Evolutionary conservation across 768 basidiomycete genomes (phyloP).

Genomic region (Boletus eberwhitei): DNA sequence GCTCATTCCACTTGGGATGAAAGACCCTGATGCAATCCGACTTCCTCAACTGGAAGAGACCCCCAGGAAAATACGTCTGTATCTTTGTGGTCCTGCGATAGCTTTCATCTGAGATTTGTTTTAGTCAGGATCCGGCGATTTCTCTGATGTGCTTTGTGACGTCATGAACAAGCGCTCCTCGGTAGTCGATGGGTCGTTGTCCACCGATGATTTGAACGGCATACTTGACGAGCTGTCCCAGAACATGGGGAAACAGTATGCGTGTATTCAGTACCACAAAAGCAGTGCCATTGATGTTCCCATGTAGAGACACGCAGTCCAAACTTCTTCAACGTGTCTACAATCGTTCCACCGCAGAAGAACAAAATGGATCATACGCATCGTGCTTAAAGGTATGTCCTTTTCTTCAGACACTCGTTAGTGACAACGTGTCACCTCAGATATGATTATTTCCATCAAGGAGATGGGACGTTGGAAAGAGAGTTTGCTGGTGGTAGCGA

Average conservation of each 20-base stretch:
- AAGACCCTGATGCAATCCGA: conserved; percentile 77
- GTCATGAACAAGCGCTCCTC: conserved; percentile 84
- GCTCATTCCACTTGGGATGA: conserved; percentile 76
- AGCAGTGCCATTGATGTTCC: conserved; percentile 4
- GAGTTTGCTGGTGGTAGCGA: too few relatives aligned
- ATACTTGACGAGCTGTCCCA: conserved; percentile 74
- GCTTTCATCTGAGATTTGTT: not conserved
- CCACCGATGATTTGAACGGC: conserved; percentile 81
- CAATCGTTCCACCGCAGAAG: conserved; percentile 76
- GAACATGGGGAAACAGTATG: conserved; percentile 73
- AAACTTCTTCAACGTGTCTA: conserved; percentile 75
- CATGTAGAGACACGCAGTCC: conserved; percentile 66
- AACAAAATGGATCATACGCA: conserved; percentile 95
- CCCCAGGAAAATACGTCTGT: conserved; percentile 63
- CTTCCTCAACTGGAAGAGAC: conserved; percentile 90
- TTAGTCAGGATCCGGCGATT: conserved; percentile 79
- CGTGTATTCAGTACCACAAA: not conserved
- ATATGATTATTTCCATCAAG: conserved; percentile 89
- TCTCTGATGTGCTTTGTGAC: conserved; percentile 82
- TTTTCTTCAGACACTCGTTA: not conserved
- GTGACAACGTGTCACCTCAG: conserved; percentile 38
- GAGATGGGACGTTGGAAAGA: too few relatives aligned
- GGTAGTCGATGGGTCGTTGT: conserved; percentile 67
- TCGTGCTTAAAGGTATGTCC: conserved; percentile 83
- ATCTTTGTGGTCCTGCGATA: not conserved